Conservation (phyloP, 2,329 filamentous ascomycete species). For the Lojkania enalia region DNA sequence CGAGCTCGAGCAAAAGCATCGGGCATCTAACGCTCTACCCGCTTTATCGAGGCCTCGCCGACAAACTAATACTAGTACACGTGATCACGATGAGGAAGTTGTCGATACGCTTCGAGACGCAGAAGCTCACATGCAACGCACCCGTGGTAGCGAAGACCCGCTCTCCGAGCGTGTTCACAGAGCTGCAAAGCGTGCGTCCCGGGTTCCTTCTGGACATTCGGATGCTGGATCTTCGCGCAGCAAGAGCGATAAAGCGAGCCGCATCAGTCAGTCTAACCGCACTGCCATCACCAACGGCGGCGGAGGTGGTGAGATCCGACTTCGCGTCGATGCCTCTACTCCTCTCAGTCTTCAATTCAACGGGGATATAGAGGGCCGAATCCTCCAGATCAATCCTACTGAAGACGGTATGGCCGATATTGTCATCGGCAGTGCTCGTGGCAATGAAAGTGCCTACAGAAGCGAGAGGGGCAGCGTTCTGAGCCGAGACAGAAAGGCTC, state of each 20-base stretch:
- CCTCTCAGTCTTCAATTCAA: conserved; percentile 40
- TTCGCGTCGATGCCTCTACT: conserved; percentile 39
- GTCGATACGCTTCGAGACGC: conserved; percentile 19
- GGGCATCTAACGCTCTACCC: neutral
- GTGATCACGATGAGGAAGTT: conserved; percentile 23
- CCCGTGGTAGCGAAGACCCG: conserved; percentile 31
- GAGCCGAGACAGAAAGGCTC: conserved; percentile 20
- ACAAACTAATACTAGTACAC: conserved; percentile 22
- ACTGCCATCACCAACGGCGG: conserved; percentile 32
- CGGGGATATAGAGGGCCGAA: conserved; percentile 45
- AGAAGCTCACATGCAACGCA: conserved; percentile 36
- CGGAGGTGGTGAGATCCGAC: conserved; percentile 35
- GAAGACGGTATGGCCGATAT: conserved; percentile 43
- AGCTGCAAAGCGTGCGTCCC: conserved; percentile 32
- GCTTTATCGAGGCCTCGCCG: neutral
- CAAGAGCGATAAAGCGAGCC: conserved; percentile 30
- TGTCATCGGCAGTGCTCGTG: conserved; percentile 34
- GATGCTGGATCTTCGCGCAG: conserved; percentile 33
- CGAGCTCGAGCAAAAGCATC: neutral
- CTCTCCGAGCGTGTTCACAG: conserved; percentile 34
- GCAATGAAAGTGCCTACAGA: conserved; percentile 27
- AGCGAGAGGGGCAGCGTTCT: conserved; percentile 34
- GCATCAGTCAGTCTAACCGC: conserved; percentile 29
- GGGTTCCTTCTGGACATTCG: conserved; percentile 30
- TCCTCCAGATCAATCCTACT: conserved; percentile 35